Evolutionary conservation across 2,329 filamentous ascomycete genomes (phyloP), one percentile per base, ranked within the genome.

Genomic region (Fusarium nygamai): DNA sequence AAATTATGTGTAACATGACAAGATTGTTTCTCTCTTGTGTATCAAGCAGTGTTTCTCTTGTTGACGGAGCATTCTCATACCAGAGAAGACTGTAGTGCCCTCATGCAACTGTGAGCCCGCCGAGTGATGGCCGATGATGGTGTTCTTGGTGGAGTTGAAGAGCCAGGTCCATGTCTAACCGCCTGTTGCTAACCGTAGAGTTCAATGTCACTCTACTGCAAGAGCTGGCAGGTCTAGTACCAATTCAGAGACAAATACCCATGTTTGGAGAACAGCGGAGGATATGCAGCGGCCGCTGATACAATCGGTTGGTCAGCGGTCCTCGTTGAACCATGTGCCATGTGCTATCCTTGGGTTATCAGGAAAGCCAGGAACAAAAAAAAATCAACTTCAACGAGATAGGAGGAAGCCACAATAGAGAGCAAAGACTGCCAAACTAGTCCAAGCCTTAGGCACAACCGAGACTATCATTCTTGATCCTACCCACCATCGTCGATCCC

Each of bases 401-500:
- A 39, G 50, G 27, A 66, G 64, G 72, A 73, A 74, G 72, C 57
- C 54, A 63, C 69, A 39, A 41, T 38, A 71, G 33, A 67, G 39
- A 67, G 36, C 53, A 54, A 41, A 31, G 41, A 58, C 22, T 44
- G 39, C 57, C 50, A 61, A 43, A 47, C 34, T 72, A 68, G 72
- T 44, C 58, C 57, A 67, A 78, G 74, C 76, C 74, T 72, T 72
- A 74, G 72, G 72, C 72, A 74, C 72, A 70, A 64, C 72, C 72
- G 58, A 53, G 64, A 74, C 69, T 75, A 73, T 70, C 65, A 64
- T 62, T 56, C 70, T 75, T 54, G 72, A 69, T 76, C 76, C 70
- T 76, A 77, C 75, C 71, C 73, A 76, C 76, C 65, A 75, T 78
- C 76, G 71, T 76, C 73, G 69, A 70, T 69, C 62, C 57, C 59